These are phyloP conservation scores for Penicillium paneum DNA, from an alignment of 2,329 filamentous ascomycete genomes.

Conservation along the genomic window DNA sequence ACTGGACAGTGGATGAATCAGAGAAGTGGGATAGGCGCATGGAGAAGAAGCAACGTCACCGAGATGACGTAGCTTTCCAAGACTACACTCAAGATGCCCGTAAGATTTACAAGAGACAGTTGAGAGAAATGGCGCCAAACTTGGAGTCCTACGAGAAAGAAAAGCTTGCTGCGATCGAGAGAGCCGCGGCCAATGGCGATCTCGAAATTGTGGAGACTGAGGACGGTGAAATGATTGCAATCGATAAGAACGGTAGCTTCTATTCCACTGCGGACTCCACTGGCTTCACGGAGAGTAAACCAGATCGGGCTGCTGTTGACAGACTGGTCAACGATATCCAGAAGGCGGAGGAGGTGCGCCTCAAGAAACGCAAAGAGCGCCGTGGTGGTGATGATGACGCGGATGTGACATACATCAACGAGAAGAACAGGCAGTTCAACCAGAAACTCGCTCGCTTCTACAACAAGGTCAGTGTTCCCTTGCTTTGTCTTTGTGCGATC, in stretches of 20 bases:
- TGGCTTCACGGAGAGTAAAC: constrained; percentile 78
- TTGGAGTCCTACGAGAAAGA: constrained; percentile 81
- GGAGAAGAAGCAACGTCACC: constrained; percentile 76
- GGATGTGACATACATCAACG: constrained; percentile 98
- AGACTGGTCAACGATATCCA: constrained; percentile 79
- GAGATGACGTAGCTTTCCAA: constrained; percentile 83
- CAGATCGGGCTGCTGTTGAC: constrained; percentile 82
- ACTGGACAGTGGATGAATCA: constrained; percentile 94
- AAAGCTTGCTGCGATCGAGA: constrained; percentile 80
- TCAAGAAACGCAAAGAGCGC: constrained; percentile 83
- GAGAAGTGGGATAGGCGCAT: constrained; percentile 90
- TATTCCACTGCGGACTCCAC: constrained; percentile 85
- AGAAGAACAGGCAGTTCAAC: constrained; percentile 99
- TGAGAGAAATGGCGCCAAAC: constrained; percentile 72
- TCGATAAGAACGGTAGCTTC: constrained; percentile 86
- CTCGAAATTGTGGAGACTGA: constrained; percentile 95
- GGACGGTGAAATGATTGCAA: constrained; percentile 86
- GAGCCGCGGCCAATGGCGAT: constrained; percentile 76
- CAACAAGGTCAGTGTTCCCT: constrained; percentile 64
- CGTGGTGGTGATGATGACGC: constrained; percentile 77
- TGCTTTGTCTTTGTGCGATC: not conserved
- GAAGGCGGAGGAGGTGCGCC: constrained; percentile 79
- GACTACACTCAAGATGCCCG: constrained; percentile 84
- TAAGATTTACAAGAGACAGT: constrained; percentile 91
- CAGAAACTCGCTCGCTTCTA: constrained; percentile 94